Evolutionary conservation across 805 yeast genomes (phyloP).

Genomic region (Metschnikowia aberdeeniae): DNA sequence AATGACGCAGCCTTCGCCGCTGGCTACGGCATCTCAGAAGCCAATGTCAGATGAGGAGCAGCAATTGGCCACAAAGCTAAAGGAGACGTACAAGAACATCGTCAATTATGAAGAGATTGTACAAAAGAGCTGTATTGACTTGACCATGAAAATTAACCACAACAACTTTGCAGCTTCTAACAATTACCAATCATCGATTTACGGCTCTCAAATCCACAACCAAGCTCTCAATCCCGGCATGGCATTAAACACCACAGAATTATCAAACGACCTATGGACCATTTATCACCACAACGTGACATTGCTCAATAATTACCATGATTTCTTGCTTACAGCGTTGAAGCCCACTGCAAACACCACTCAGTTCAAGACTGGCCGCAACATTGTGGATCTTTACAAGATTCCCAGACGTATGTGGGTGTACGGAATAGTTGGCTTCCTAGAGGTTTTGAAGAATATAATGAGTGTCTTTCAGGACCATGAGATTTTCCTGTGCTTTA

Average conservation of each 20-base stretch:
- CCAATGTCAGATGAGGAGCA: slow-evolving; percentile 57
- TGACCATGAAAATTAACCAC: slow-evolving; percentile 46
- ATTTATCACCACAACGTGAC: slow-evolving; percentile 66
- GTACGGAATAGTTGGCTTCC: slow-evolving; percentile 76
- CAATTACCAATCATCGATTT: slow-evolving; percentile 21
- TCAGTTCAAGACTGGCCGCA: slow-evolving; percentile 67
- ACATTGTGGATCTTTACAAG: slow-evolving; percentile 71
- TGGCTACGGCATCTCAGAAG: slow-evolving; percentile 15
- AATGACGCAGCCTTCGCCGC: slow-evolving; percentile 8
- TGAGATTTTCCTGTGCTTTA: slow-evolving; percentile 72
- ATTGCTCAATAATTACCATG: slow-evolving; percentile 66
- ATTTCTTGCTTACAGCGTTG: slow-evolving; percentile 65
- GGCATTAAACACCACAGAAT: slow-evolving; percentile 41
- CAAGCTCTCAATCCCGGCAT: slow-evolving; percentile 13
- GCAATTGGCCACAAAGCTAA: slow-evolving; percentile 62
- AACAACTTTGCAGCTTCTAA: slow-evolving; percentile 31
- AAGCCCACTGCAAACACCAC: slow-evolving; percentile 51
- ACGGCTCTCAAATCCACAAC: slow-evolving; percentile 14
- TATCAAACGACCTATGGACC: slow-evolving; percentile 62
- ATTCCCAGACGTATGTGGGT: slow-evolving; percentile 82
- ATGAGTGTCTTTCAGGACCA: slow-evolving; percentile 71
- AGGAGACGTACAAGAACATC: slow-evolving; percentile 69
- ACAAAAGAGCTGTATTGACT: slow-evolving; percentile 63
- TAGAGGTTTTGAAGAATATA: slow-evolving; percentile 72
- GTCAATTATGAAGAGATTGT: slow-evolving; percentile 64